These are phyloP conservation scores for Zalaria obscura DNA, from an alignment of 2,329 filamentous ascomycete genomes.

Conservation along the genomic window DNA sequence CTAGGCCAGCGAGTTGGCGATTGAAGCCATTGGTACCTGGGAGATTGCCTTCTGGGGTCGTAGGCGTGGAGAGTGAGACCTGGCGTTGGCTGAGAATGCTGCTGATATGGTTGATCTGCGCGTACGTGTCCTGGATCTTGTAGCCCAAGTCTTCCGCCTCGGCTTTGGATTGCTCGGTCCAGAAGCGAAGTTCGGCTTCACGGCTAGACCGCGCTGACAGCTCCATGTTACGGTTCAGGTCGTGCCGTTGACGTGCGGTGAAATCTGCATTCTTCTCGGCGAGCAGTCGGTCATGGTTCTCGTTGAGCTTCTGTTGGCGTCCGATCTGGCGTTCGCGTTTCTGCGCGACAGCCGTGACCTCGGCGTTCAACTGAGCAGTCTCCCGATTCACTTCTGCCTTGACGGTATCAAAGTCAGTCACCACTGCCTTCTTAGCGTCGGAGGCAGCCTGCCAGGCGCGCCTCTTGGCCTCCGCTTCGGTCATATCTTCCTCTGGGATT, in stretches of 20 bases:
- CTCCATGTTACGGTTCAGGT: constrained; percentile 14
- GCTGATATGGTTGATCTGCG: constrained; percentile 19
- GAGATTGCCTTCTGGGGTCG: constrained; percentile 46
- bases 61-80: constrained; percentile 11
- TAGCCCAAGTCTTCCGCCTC: constrained; percentile 22
- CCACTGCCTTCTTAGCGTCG: constrained; percentile 34
- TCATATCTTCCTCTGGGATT: constrained; percentile 47
- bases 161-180: constrained; percentile 22
- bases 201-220: constrained; percentile 20
- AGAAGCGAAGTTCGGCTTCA: constrained; percentile 22
- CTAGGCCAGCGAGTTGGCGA: constrained; percentile 9
- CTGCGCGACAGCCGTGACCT: constrained; percentile 47
- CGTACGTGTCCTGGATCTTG: constrained; percentile 24
- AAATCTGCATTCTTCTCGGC: constrained; percentile 48
- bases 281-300: constrained; percentile 55
- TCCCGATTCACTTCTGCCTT: constrained; percentile 50
- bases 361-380: constrained; percentile 47
- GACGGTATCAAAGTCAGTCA: constrained; percentile 44
- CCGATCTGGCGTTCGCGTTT: constrained; percentile 60
- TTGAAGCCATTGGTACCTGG: constrained; percentile 31
- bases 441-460: constrained; percentile 43
- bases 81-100: constrained; percentile 12
- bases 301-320: constrained; percentile 58
- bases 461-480: constrained; percentile 42
- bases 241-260: constrained; percentile 18